A percentile compares a stretch with the other conserved stretches of the same genome.
These are phyloP conservation scores for Taiozyma onychis DNA, from an alignment of 1,139 yeast genomes.

Conservation along the genomic window DNA sequence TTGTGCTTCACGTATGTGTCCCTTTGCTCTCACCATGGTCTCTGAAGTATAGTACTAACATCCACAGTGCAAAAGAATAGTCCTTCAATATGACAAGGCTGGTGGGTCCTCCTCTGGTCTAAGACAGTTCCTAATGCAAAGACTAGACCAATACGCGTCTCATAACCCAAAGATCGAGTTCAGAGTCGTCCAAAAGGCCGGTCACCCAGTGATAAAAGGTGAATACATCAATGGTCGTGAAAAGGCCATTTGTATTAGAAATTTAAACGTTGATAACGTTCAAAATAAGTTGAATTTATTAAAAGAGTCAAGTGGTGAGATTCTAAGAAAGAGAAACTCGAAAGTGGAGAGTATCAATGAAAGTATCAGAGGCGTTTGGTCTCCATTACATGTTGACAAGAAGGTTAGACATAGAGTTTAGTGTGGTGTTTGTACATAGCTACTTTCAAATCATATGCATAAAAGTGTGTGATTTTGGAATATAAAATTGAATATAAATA, in stretches of 20 bases:
- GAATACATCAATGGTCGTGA: slow-evolving; percentile 45
- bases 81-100: slow-evolving; percentile 28
- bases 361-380: slow-evolving; percentile 96
- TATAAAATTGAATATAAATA: background rate
- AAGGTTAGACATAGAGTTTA: slow-evolving; percentile 43
- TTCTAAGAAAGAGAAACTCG: slow-evolving; percentile 55
- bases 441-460: no score
- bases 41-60: background rate
- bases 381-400: slow-evolving; percentile 83
- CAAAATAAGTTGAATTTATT: slow-evolving; percentile 47
- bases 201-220: slow-evolving; percentile 79
- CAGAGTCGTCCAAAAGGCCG: slow-evolving; percentile 60
- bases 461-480: background rate
- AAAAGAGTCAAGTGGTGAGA: slow-evolving; percentile 55
- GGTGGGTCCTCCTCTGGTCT: slow-evolving; percentile 92
- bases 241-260: slow-evolving; percentile 60
- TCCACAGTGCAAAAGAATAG: slow-evolving; percentile 19
- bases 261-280: slow-evolving; percentile 47
- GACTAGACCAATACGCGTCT: slow-evolving; percentile 53
- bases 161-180: slow-evolving; percentile 65
- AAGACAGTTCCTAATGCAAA: slow-evolving; percentile 52
- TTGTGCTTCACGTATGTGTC: slow-evolving; percentile 32
- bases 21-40: background rate
- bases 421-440: background rate
- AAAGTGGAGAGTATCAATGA: slow-evolving; percentile 75